phyloP scores from a whole-genome alignment of 106 monocot species.

The Triglochin maritima region DNA sequence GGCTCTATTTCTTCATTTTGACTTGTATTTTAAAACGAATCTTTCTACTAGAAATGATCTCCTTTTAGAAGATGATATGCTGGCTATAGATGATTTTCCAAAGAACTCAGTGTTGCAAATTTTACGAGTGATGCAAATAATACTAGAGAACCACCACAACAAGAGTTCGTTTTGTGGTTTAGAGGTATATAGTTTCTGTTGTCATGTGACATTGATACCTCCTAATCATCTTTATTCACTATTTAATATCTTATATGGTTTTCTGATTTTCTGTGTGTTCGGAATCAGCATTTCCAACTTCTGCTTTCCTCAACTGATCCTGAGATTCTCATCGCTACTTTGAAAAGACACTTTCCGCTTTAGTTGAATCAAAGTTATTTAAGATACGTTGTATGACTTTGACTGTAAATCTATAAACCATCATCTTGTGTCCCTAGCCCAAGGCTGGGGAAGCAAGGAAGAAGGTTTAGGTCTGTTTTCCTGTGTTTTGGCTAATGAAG shows the following conservation, averaged over 20 bases:
- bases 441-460: slow-evolving; percentile 99
- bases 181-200: slow-evolving; percentile 40
- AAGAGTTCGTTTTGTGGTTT: slow-evolving; percentile 83
- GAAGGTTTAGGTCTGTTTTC: slow-evolving; percentile 93
- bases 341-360: slow-evolving; percentile 83
- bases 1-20: slow-evolving; percentile 95
- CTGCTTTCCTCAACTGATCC: slow-evolving; percentile 96
- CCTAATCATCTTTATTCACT: neutral
- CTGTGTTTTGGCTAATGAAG: slow-evolving; percentile 80
- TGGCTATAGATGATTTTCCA: slow-evolving; percentile 67
- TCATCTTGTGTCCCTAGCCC: slow-evolving; percentile 77
- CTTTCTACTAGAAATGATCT: slow-evolving; percentile 76
- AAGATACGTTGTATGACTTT: slow-evolving; percentile 73
- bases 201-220: neutral
- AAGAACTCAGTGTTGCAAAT: slow-evolving; percentile 79
- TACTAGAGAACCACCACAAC: slow-evolving; percentile 90
- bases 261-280: slow-evolving; percentile 1
- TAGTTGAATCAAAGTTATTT: slow-evolving; percentile 91
- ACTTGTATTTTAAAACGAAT: slow-evolving; percentile 88
- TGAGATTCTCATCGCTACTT: slow-evolving; percentile 73
- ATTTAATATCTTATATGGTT: neutral
- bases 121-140: slow-evolving; percentile 93
- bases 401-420: slow-evolving; percentile 71
- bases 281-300: slow-evolving; percentile 74
- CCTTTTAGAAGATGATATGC: slow-evolving; percentile 63